phyloP scores from a whole-genome alignment of 192 early-diverging fungal genomes.

The Dissophora ornata region DNA sequence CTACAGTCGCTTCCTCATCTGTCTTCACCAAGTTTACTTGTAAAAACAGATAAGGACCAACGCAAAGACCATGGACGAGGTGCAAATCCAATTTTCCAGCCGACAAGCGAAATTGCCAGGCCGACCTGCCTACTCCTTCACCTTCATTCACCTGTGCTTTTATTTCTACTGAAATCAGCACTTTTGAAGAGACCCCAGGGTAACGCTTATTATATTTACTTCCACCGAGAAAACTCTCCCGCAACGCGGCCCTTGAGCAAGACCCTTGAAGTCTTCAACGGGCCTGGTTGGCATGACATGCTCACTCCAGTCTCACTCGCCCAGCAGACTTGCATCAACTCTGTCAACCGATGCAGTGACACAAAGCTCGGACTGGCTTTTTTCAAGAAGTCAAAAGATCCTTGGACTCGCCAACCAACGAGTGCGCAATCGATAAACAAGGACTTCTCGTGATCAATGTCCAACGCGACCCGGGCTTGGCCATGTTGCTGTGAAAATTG shows the following conservation, averaged over 20 bases:
- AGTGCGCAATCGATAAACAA: no score
- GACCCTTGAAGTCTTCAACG: constrained; percentile 65
- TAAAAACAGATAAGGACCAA: constrained; percentile 27
- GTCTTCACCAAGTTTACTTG: constrained; percentile 63
- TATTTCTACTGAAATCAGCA: constrained; percentile 14
- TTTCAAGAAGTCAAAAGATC: no score
- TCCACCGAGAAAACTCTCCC: constrained; percentile 62
- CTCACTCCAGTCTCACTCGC: constrained; percentile 58
- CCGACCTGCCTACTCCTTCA: no score
- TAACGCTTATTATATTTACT: constrained; percentile 59
- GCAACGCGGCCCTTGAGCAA: constrained; percentile 51
- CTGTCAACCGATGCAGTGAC: constrained; percentile 54
- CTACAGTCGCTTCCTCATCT: constrained; percentile 64
- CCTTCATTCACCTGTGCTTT: not conserved
- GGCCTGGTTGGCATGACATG: constrained; percentile 39
- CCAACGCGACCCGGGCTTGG: no score
- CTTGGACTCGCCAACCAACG: no score
- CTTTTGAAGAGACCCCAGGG: constrained; percentile 62
- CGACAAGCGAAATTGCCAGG: no score
- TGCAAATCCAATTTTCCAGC: no score
- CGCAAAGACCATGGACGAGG: no score
- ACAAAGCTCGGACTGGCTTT: constrained; percentile 61
- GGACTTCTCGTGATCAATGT: no score
- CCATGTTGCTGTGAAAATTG: no score
- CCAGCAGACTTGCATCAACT: constrained; percentile 58